phyloP scores from a whole-genome alignment of 345 rosid genomes.

The Bretschneidera sinensis region DNA sequence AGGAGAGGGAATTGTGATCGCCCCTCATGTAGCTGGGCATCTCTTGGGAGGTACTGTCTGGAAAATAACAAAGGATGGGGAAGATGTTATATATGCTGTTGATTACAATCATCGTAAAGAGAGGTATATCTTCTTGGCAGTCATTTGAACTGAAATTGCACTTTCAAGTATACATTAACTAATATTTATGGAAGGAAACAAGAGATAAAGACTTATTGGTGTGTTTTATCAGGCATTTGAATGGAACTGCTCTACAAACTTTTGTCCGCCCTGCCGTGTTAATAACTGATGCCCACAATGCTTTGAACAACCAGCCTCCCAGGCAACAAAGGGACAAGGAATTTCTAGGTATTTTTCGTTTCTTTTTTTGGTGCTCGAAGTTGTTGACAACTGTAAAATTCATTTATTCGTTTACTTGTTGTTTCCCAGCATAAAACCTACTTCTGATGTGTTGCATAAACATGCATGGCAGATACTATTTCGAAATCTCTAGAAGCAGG shows the following conservation, averaged over 20 bases:
- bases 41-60: conserved; percentile 92
- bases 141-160: conserved; percentile 14
- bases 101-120: conserved; percentile 96
- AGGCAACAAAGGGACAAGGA: conserved; percentile 84
- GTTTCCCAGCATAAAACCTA: background rate
- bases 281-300: conserved; percentile 90
- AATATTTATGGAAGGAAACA: background rate
- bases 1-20: conserved; percentile 95
- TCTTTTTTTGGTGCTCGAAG: background rate
- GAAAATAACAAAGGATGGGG: conserved; percentile 98
- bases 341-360: conserved; percentile 50
- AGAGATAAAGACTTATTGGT: conserved; percentile 5
- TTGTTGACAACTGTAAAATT: background rate
- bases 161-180: background rate
- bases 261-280: conserved; percentile 95
- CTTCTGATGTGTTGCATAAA: conserved; percentile 8
- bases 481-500: conserved; percentile 71
- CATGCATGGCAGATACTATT: conserved; percentile 34
- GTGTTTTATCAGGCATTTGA: conserved; percentile 74
- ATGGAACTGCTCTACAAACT: conserved; percentile 90
- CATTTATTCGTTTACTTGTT: background rate
- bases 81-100: conserved; percentile 95
- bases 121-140: conserved; percentile 40
- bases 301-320: conserved; percentile 74
- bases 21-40: conserved; percentile 97